A percentile compares a stretch with the other conserved stretches of the same genome.
Evolutionary conservation across 1,284 basidiomycete species (phyloP).

Genomic region (Sporisorium iseilematis-ciliati): DNA sequence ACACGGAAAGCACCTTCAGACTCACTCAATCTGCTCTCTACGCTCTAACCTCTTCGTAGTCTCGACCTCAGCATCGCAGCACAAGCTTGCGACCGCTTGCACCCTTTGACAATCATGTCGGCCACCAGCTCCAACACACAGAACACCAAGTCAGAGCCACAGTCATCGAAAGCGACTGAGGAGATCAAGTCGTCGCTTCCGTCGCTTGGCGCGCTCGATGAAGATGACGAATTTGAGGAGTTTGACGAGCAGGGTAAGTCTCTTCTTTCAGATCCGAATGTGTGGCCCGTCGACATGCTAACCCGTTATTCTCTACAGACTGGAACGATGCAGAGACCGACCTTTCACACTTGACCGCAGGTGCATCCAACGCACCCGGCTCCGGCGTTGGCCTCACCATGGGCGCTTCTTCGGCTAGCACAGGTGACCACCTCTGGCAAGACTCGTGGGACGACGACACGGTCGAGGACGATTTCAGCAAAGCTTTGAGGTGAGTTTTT

Average conservation of each 20-base stretch:
- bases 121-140: constrained; percentile 39
- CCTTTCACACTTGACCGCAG: constrained; percentile 76
- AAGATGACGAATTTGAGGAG: constrained; percentile 70
- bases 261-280: neutral
- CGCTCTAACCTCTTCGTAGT: neutral
- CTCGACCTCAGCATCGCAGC: neutral
- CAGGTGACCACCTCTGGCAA: constrained; percentile 84
- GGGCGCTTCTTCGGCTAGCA: constrained; percentile 45
- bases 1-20: neutral
- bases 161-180: constrained; percentile 22
- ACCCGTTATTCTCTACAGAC: constrained; percentile 72
- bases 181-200: constrained; percentile 52
- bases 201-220: constrained; percentile 64
- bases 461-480: constrained; percentile 95
- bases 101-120: constrained; percentile 28
- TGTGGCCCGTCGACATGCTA: neutral
- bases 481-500: constrained; percentile 78
- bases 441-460: constrained; percentile 99
- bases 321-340: constrained; percentile 87
- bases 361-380: constrained; percentile 37
- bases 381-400: constrained; percentile 49
- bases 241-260: constrained; percentile 66
- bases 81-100: neutral
- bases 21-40: neutral
- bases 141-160: constrained; percentile 32